Evolutionary conservation across 2,329 filamentous ascomycete genomes (phyloP).

Genomic region (Apiospora koreana): DNA sequence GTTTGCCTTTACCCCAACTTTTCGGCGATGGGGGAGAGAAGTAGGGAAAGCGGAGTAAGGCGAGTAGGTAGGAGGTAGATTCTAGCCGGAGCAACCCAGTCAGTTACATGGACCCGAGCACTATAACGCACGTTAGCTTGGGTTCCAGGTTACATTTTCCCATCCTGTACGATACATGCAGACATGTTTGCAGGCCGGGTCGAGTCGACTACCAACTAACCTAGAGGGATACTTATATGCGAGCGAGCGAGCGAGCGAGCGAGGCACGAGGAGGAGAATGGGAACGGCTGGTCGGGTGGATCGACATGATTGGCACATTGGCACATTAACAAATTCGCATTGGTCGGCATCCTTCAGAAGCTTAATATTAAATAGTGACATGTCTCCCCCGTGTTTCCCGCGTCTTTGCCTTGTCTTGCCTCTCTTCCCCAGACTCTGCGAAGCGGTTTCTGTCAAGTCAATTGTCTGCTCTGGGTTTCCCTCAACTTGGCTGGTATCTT

Average conservation of each 20-base stretch:
- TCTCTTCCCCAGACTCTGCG: conserved; percentile 4
- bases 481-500: not conserved
- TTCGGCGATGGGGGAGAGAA: not conserved
- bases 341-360: not conserved
- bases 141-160: not conserved
- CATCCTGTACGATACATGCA: not conserved
- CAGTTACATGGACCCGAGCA: not conserved
- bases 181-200: not conserved
- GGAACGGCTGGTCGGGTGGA: not conserved
- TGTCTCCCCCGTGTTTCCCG: conserved; percentile 2
- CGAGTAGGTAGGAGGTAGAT: not conserved
- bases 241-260: not conserved
- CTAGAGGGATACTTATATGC: not conserved
- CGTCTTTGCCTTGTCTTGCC: not conserved
- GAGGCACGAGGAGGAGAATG: too few relatives aligned
- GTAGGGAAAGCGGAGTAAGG: not conserved
- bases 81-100: not conserved
- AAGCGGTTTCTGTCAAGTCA: conserved; percentile 4
- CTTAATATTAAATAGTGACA: conserved; percentile 10
- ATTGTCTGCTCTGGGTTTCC: not conserved
- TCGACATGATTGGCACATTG: too few relatives aligned
- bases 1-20: conserved; percentile 5
- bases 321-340: too few relatives aligned
- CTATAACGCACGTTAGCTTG: not conserved
- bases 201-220: not conserved